These are phyloP conservation scores for Saccharomycopsis sp. DNA, from an alignment of 805 yeast genomes.

Conservation along the genomic window DNA sequence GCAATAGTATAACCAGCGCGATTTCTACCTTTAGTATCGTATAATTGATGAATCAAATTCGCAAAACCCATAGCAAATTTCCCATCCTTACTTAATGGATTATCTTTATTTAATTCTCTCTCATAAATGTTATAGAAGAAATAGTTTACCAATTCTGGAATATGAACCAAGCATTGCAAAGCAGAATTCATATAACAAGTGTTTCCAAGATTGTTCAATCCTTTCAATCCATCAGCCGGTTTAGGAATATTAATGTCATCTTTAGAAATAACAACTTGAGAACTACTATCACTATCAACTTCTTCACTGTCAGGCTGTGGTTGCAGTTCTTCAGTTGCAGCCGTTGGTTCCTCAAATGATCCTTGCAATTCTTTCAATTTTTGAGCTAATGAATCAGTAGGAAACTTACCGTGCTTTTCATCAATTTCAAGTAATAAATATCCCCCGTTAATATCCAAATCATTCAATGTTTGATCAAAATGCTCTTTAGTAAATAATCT, in stretches of 20 bases:
- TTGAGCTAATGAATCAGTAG: constrained; percentile 4
- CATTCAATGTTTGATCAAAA: constrained; percentile 2
- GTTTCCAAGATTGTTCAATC: constrained; percentile 75
- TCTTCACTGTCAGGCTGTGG: constrained; percentile 8
- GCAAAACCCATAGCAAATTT: constrained; percentile 76
- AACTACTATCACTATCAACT: constrained; percentile 8
- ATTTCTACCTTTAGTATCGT: constrained; percentile 29
- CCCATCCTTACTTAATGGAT: constrained; percentile 85
- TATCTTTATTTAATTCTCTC: constrained; percentile 61
- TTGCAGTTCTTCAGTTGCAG: neutral
- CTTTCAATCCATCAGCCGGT: constrained; percentile 44
- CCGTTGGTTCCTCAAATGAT: neutral
- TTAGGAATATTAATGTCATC: neutral
- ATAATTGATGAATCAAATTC: constrained; percentile 52
- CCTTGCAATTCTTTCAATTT: constrained; percentile 8
- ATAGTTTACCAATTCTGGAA: constrained; percentile 75
- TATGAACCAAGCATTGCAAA: constrained; percentile 77
- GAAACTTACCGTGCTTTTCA: constrained; percentile 5
- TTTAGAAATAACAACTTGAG: neutral
- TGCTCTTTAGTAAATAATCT: constrained; percentile 1
- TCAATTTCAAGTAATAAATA: constrained; percentile 11
- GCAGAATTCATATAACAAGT: constrained; percentile 96
- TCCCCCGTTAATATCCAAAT: constrained; percentile 10
- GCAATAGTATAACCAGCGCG: constrained; percentile 30
- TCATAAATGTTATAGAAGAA: constrained; percentile 56